Evolutionary conservation across 2,329 filamentous ascomycete genomes (phyloP).

Genomic region (Xylariaceae sp.): DNA sequence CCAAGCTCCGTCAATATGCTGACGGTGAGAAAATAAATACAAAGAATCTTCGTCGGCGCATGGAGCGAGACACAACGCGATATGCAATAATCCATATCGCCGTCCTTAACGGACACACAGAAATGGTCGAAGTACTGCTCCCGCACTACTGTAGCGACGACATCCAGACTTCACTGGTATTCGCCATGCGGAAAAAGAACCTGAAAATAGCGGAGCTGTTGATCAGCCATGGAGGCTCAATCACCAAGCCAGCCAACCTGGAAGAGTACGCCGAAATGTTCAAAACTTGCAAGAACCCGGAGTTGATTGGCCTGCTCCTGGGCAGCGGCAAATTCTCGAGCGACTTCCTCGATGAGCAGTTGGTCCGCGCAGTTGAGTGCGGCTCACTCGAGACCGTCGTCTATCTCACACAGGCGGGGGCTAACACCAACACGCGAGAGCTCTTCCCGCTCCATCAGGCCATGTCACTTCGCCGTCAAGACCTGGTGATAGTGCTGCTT

Average conservation of each 20-base stretch:
- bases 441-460: slow-evolving; percentile 48
- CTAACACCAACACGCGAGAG: slow-evolving; percentile 43
- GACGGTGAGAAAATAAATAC: no score
- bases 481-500: slow-evolving; percentile 51
- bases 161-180: slow-evolving; percentile 45
- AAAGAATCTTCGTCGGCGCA: no score
- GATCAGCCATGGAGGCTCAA: slow-evolving; percentile 47
- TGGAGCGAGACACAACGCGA: no score
- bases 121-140: slow-evolving; percentile 50
- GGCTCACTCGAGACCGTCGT: slow-evolving; percentile 48
- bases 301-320: no score
- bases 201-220: slow-evolving; percentile 42
- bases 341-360: slow-evolving; percentile 32
- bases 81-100: slow-evolving; percentile 48
- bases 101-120: slow-evolving; percentile 44
- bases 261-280: no score
- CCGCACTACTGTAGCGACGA: slow-evolving; percentile 48
- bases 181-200: slow-evolving; percentile 44
- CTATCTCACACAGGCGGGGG: slow-evolving; percentile 46
- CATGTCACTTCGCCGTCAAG: slow-evolving; percentile 44
- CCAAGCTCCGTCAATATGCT: no score
- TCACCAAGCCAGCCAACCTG: no score
- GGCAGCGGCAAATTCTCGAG: no score
- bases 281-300: slow-evolving; percentile 33
- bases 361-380: slow-evolving; percentile 47